These are phyloP conservation scores for Saturnispora hagleri DNA, from an alignment of 805 yeast species.

Conservation along the genomic window DNA sequence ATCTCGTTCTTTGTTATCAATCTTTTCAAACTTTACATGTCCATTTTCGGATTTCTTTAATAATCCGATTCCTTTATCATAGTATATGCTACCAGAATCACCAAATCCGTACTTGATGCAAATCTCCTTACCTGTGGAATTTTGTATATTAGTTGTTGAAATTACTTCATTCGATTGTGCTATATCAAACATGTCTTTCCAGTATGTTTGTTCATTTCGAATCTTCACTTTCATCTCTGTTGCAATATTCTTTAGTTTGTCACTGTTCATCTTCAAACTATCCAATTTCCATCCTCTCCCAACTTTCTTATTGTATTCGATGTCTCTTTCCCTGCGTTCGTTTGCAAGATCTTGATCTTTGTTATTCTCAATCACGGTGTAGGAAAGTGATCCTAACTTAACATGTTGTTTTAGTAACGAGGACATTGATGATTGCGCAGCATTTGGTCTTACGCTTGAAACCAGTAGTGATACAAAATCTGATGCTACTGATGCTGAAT, in stretches of 20 bases:
- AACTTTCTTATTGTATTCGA: conserved; percentile 21
- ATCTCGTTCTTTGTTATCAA: conserved; percentile 28
- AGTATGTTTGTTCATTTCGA: conserved; percentile 53
- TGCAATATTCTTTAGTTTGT: conserved; percentile 43
- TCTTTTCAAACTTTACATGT: conserved; percentile 30
- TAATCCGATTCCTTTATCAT: conserved; percentile 68
- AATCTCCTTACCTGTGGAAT: conserved; percentile 26
- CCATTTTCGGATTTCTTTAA: conserved; percentile 43
- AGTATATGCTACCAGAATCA: conserved; percentile 76
- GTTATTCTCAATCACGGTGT: conserved; percentile 20
- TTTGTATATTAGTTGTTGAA: conserved; percentile 37
- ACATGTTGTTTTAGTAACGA: conserved; percentile 68
- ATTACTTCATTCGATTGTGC: conserved; percentile 50
- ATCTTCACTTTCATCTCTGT: conserved; percentile 45
- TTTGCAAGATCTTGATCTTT: conserved; percentile 13
- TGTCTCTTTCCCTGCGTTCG: conserved; percentile 12
- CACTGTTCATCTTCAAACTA: conserved; percentile 49
- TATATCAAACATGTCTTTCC: conserved; percentile 43
- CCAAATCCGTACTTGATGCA: conserved; percentile 88
- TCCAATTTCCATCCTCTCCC: conserved; percentile 82
- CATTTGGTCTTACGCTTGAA: conserved; percentile 74
- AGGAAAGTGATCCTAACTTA: conserved; percentile 64
- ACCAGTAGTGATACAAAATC: conserved; percentile 81
- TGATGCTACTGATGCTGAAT: conserved; percentile 79
- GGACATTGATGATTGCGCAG: conserved; percentile 82